These are phyloP conservation scores for Tuber aestivum DNA, from an alignment of 495 filamentous ascomycete species.

Conservation along the genomic window DNA sequence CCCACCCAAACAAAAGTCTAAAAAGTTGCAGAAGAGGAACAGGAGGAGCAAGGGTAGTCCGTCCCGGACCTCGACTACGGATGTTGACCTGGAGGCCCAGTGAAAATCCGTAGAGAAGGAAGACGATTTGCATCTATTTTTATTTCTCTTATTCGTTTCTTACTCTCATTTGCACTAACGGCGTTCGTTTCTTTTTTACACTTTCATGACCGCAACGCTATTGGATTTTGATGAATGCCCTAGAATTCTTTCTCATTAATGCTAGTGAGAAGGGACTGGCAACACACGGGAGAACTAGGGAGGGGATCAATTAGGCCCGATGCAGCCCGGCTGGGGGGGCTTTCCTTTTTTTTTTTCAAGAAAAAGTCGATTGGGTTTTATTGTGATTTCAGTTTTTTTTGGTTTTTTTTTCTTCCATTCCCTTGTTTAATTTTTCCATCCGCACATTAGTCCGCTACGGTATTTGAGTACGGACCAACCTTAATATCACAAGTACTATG, in stretches of 20 bases:
- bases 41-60: conserved; percentile 4
- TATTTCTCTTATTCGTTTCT: conserved; percentile 20
- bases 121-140: conserved; percentile 20
- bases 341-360: not conserved
- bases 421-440: not conserved
- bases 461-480: not conserved
- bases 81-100: conserved; percentile 18
- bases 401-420: not conserved
- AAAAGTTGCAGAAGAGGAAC: conserved; percentile 26
- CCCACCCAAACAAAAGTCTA: conserved; percentile 13
- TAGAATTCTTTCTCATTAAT: not conserved
- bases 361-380: not conserved
- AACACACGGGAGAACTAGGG: not conserved
- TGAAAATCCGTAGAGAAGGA: conserved; percentile 6
- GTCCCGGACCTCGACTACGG: not conserved
- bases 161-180: conserved; percentile 27
- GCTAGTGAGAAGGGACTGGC: not conserved
- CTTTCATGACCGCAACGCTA: conserved; percentile 9
- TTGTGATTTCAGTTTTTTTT: not conserved
- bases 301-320: not conserved
- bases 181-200: conserved; percentile 30
- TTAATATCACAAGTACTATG: not conserved
- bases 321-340: not conserved
- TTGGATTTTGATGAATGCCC: not conserved
- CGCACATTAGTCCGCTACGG: not conserved